Conservation (phyloP, 225 moss, liverwort and hornwort genomes). For the Climacium dendroides region DNA sequence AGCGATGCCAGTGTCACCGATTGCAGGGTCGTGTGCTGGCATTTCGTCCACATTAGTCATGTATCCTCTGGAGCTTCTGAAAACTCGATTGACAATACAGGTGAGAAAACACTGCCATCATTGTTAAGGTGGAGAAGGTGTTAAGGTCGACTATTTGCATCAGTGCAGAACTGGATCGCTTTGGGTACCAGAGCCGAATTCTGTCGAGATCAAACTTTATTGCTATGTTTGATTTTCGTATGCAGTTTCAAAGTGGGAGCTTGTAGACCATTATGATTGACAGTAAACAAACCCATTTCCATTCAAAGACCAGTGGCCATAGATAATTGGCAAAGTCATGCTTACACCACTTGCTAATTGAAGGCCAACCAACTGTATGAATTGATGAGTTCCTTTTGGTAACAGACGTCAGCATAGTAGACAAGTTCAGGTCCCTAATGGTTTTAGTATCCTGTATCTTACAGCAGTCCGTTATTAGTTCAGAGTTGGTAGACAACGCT, state of each 20-base stretch:
- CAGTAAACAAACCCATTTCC: not conserved
- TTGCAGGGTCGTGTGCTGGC: slow-evolving; percentile 67
- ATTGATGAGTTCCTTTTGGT: not conserved
- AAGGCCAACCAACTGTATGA: not conserved
- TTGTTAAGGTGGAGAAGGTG: not conserved
- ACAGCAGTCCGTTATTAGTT: not conserved
- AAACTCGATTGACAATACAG: slow-evolving; percentile 82
- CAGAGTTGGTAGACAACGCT: not conserved
- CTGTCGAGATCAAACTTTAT: not conserved
- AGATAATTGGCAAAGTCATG: not conserved
- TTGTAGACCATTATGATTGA: not conserved
- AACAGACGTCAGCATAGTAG: not conserved
- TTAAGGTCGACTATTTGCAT: not conserved
- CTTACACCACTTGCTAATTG: not conserved
- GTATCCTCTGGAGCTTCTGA: slow-evolving; percentile 73
- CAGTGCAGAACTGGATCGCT: not conserved
- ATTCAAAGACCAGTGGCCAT: not conserved
- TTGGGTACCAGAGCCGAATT: not conserved
- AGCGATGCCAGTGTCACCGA: slow-evolving; percentile 51
- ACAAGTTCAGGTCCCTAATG: not conserved
- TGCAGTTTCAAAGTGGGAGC: not conserved
- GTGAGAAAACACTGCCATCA: slow-evolving; percentile 1
- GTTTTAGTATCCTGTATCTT: not conserved
- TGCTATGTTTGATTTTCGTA: not conserved
- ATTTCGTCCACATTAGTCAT: slow-evolving; percentile 64